A percentile compares a stretch with the other conserved stretches of the same genome.
These are phyloP conservation scores for Lasiosphaeria miniovina DNA, from an alignment of 495 filamentous ascomycete species.

Conservation along the genomic window DNA sequence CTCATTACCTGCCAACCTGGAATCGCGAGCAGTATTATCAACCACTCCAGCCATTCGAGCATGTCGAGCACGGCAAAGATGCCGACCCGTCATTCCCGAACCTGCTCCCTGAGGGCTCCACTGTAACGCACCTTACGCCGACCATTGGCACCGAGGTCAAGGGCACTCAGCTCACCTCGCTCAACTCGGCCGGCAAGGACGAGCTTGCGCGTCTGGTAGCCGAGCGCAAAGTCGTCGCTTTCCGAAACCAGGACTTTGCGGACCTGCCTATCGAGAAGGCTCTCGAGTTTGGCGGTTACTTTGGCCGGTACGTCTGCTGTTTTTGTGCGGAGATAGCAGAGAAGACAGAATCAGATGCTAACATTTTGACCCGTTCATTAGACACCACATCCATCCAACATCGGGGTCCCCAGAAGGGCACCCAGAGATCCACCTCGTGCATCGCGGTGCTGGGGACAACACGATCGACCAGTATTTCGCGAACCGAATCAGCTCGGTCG, in stretches of 20 bases:
- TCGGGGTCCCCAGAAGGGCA: conserved; percentile 66
- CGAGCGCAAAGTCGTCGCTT: conserved; percentile 75
- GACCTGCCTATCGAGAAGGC: conserved; percentile 68
- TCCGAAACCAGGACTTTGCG: conserved; percentile 76
- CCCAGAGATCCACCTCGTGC: conserved; percentile 76
- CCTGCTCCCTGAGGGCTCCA: conserved; percentile 54
- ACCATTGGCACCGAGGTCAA: conserved; percentile 72
- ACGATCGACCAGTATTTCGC: conserved; percentile 57
- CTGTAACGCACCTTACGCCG: conserved; percentile 61
- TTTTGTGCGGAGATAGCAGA: neutral
- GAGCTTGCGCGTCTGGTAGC: conserved; percentile 77
- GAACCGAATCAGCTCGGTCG: conserved; percentile 62
- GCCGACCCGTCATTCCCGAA: conserved; percentile 67
- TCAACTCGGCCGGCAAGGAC: conserved; percentile 67
- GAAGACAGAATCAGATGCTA: neutral
- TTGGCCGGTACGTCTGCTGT: conserved; percentile 51
- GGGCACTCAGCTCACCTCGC: conserved; percentile 71
- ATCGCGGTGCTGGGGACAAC: conserved; percentile 65
- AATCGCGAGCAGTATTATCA: conserved; percentile 57
- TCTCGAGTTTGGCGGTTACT: conserved; percentile 71
- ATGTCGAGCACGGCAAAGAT: conserved; percentile 69
- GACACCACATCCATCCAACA: conserved; percentile 77
- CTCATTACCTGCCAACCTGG: conserved; percentile 77
- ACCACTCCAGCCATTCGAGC: conserved; percentile 65
- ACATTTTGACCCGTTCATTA: neutral